Evolutionary conservation across 371 early-diverging fungal species (phyloP).

Genomic region (Apophysomyces variabilis): DNA sequence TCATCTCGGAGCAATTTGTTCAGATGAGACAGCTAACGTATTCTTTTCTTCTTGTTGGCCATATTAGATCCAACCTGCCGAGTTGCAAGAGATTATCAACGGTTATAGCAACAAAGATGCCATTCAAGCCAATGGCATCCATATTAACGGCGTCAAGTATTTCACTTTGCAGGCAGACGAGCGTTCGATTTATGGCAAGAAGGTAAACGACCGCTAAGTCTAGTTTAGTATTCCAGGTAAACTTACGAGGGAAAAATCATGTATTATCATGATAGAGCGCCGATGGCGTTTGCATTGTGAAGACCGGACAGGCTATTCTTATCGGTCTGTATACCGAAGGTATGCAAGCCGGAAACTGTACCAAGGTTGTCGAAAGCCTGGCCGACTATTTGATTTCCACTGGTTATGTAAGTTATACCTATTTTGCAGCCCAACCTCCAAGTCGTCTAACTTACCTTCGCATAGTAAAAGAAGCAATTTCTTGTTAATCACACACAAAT

Average conservation of each 20-base stretch:
- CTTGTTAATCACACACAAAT: no score
- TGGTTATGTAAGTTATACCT: conserved; percentile 64
- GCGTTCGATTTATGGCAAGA: conserved; percentile 78
- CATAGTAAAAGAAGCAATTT: no score
- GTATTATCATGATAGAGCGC: conserved; percentile 51
- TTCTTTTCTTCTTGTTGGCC: conserved; percentile 7
- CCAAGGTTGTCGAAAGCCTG: conserved; percentile 77
- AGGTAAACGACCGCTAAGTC: conserved; percentile 51
- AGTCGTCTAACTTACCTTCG: no score
- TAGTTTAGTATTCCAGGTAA: neutral
- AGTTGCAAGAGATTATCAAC: conserved; percentile 61
- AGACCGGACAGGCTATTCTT: conserved; percentile 84
- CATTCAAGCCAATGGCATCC: conserved; percentile 72
- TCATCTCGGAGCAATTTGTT: conserved; percentile 12
- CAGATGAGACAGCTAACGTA: conserved; percentile 11
- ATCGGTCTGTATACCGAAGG: conserved; percentile 74
- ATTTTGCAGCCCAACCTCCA: neutral
- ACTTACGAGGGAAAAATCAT: neutral
- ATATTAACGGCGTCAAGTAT: conserved; percentile 73
- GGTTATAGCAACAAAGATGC: conserved; percentile 68
- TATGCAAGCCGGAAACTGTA: conserved; percentile 77
- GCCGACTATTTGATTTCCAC: conserved; percentile 82
- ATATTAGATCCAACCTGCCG: conserved; percentile 59
- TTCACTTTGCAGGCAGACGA: conserved; percentile 71
- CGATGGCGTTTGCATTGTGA: conserved; percentile 75